Conservation (phyloP, 176 grass and related monocot genomes). For the Triticum monococcum region DNA sequence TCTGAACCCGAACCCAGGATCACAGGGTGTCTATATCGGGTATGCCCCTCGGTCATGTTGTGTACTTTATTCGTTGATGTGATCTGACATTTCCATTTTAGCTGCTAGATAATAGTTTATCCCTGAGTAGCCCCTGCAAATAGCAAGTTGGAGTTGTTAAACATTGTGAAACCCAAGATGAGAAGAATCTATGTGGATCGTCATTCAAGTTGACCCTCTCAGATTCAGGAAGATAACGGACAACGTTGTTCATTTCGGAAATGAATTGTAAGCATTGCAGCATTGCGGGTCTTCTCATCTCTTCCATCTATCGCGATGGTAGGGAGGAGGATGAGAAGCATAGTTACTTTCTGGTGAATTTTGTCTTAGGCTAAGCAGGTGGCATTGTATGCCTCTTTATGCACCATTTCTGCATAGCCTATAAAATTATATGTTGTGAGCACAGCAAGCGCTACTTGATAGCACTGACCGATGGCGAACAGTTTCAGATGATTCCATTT, state of each 20-base stretch:
- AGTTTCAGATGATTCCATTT: neutral
- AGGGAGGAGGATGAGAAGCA: neutral
- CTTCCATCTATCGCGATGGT: neutral
- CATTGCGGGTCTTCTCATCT: neutral
- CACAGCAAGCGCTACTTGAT: neutral
- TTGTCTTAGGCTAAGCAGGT: neutral
- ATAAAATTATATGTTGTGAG: neutral
- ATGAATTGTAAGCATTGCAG: neutral
- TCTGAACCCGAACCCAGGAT: conserved; percentile 23
- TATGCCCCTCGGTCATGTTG: conserved; percentile 39
- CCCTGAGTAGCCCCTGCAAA: conserved; percentile 7
- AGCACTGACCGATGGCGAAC: neutral
- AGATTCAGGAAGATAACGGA: conserved; percentile 20
- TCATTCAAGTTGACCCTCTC: conserved; percentile 17
- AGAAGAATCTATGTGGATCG: conserved; percentile 22
- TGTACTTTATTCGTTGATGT: conserved; percentile 42
- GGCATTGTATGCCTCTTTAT: neutral
- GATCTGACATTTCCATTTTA: conserved; percentile 31
- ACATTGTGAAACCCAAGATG: conserved; percentile 18
- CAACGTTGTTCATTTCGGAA: conserved; percentile 16
- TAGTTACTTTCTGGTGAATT: neutral
- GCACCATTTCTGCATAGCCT: neutral
- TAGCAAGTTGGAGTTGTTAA: conserved; percentile 39
- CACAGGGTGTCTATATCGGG: conserved; percentile 10
- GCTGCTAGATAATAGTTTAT: conserved; percentile 22